A percentile compares a stretch with the other conserved stretches of the same genome.
These are phyloP conservation scores for Sarcodon aspratus DNA, from an alignment of 768 basidiomycete genomes.

Conservation along the genomic window DNA sequence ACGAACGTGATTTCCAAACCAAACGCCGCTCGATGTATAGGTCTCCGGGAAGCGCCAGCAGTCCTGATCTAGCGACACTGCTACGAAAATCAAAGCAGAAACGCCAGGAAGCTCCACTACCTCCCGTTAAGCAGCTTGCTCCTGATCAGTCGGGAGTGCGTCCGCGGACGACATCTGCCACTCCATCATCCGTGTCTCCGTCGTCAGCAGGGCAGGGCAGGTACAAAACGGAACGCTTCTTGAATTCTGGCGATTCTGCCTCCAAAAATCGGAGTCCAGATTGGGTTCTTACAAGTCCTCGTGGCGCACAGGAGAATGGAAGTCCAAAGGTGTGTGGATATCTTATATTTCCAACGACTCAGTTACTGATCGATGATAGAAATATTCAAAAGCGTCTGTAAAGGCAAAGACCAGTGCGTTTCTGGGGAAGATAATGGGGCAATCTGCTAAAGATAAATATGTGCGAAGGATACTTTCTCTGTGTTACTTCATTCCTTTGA, in stretches of 20 bases:
- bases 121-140: conserved; percentile 12
- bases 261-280: conserved; percentile 8
- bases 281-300: conserved; percentile 16
- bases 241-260: too few species aligned
- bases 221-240: too few species aligned
- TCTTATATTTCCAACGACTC: conserved; percentile 1
- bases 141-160: background rate
- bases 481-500: conserved; percentile 5
- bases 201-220: too few species aligned
- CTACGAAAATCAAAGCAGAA: conserved; percentile 65
- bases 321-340: conserved; percentile 31
- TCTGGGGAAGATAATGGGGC: conserved; percentile 69
- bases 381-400: conserved; percentile 53
- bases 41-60: conserved; percentile 80
- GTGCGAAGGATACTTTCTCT: conserved; percentile 11
- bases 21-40: conserved; percentile 82
- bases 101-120: conserved; percentile 30
- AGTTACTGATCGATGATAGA: conserved; percentile 4
- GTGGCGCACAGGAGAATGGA: background rate
- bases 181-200: background rate
- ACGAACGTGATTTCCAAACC: conserved; percentile 55
- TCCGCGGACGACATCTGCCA: background rate
- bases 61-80: conserved; percentile 84
- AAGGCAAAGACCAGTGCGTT: conserved; percentile 74
- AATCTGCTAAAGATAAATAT: conserved; percentile 62